Evolutionary conservation across 768 basidiomycete genomes (phyloP).

Genomic region (Trametes villosa): DNA sequence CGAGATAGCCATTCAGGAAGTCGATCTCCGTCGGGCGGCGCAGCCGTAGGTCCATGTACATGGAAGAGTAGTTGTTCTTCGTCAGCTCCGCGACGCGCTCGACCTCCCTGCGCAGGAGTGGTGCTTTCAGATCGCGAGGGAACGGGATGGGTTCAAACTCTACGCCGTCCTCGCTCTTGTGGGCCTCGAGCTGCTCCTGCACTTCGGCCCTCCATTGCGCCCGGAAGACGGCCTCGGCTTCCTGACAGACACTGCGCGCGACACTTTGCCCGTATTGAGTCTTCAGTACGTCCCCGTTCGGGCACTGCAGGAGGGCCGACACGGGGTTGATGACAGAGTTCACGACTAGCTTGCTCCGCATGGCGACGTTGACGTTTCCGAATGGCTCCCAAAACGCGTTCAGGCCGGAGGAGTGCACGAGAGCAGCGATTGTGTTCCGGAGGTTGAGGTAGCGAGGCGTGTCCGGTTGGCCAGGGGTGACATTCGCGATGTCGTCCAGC

Average conservation of each 20-base stretch:
- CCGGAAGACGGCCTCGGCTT: constrained; percentile 70
- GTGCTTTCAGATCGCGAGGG: constrained; percentile 49
- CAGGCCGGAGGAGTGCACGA: constrained; percentile 61
- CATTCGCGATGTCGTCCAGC: constrained; percentile 55
- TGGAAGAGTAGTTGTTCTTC: constrained; percentile 74
- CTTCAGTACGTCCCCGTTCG: constrained; percentile 74
- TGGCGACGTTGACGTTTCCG: constrained; percentile 63
- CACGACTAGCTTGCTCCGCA: constrained; percentile 82
- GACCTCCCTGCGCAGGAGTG: constrained; percentile 59
- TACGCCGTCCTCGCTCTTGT: constrained; percentile 16
- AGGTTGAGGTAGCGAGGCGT: constrained; percentile 59
- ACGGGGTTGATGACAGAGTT: constrained; percentile 86
- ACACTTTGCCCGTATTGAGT: constrained; percentile 49
- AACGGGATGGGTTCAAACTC: constrained; percentile 40
- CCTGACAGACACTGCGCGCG: constrained; percentile 61
- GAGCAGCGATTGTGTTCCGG: constrained; percentile 66
- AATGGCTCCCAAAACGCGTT: constrained; percentile 67
- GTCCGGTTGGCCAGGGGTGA: constrained; percentile 33
- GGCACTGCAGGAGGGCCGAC: constrained; percentile 78
- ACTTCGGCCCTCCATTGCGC: constrained; percentile 43
- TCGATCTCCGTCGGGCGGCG: constrained; percentile 77
- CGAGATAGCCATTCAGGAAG: constrained; percentile 82
- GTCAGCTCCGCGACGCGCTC: constrained; percentile 61
- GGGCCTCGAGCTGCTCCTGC: constrained; percentile 23
- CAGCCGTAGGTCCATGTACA: constrained; percentile 67